Evolutionary conservation across 75 land plant species (phyloP), one percentile per base, ranked within the genome.

Genomic region (Sequoiadendron giganteum): DNA sequence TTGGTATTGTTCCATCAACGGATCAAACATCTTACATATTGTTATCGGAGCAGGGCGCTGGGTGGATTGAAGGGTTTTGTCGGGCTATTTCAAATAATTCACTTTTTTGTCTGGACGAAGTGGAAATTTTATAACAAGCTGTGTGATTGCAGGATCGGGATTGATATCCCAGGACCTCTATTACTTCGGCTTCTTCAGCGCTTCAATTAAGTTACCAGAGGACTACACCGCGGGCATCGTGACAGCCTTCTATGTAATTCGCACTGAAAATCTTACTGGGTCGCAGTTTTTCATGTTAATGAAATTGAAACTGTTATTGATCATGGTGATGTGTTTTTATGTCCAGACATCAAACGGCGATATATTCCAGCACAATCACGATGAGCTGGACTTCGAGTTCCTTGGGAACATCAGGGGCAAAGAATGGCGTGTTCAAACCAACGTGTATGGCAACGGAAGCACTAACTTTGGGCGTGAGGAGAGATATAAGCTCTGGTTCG

Each of bases 301-400:
- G 19, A 30, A 34, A 34, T 21, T 76, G 79, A 52, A 52, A 52
- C 1, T 52, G 55, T 52, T 52, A 1, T 13, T 52, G 55, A 52
- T 68, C 28, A 8, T 65, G 72, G 75, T 70, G n/a, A 28, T 68
- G 5, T 18, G 45, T 34, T 86, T 65, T 86, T 90, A 18, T n/a
- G 49, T 90, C 1, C 92, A 96, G 98, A 92, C 91, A 82, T 96
- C 98, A 68, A 96, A 96, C 79, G 94, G 93, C 15, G 98, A 94
- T n/a, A 86, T 88, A 6, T 96, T 89, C 58, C 89, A 88, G 80
- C 88, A 89, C 89, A 93, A 88, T 75, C 98, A 97, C 72, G 98
- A 97, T 48, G 98, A 97, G 85, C 80, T 97, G 36, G 98, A 97
- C 79, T 96, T 96, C 72, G 98, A 97, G 90, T 97, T 97, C 88